A percentile compares a stretch with the other conserved stretches of the same genome.
These are phyloP conservation scores for Aspergillus phoenicis DNA, from an alignment of 2,329 filamentous ascomycete species.

Conservation along the genomic window DNA sequence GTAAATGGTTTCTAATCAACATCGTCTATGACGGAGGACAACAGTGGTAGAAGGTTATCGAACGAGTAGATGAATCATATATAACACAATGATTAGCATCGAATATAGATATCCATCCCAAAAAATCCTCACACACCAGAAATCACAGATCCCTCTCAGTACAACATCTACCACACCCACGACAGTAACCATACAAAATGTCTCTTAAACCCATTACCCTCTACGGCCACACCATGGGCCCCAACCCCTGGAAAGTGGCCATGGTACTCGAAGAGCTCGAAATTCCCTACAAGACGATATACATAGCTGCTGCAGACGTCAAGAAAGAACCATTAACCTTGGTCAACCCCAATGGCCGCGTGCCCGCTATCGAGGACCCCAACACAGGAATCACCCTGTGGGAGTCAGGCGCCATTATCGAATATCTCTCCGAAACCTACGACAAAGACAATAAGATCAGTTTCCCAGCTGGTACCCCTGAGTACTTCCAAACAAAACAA, in stretches of 20 bases:
- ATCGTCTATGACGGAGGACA: too few species aligned
- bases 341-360: constrained; percentile 39
- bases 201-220: constrained; percentile 24
- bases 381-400: constrained; percentile 45
- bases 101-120: too few species aligned
- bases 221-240: constrained; percentile 24
- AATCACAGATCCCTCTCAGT: too few species aligned
- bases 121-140: too few species aligned
- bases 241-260: constrained; percentile 36
- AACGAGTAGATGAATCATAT: too few species aligned
- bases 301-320: constrained; percentile 25
- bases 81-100: too few species aligned
- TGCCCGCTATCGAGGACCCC: constrained; percentile 40
- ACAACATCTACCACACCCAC: too few species aligned
- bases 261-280: constrained; percentile 36
- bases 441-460: constrained; percentile 44
- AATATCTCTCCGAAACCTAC: constrained; percentile 50
- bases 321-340: constrained; percentile 33
- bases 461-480: constrained; percentile 36
- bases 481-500: constrained; percentile 45
- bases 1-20: too few species aligned
- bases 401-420: constrained; percentile 50
- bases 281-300: constrained; percentile 33
- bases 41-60: too few species aligned
- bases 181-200: constrained; percentile 8